These are phyloP conservation scores for Aspergillus sp. DNA, from an alignment of 2,329 filamentous ascomycete genomes.

Conservation along the genomic window DNA sequence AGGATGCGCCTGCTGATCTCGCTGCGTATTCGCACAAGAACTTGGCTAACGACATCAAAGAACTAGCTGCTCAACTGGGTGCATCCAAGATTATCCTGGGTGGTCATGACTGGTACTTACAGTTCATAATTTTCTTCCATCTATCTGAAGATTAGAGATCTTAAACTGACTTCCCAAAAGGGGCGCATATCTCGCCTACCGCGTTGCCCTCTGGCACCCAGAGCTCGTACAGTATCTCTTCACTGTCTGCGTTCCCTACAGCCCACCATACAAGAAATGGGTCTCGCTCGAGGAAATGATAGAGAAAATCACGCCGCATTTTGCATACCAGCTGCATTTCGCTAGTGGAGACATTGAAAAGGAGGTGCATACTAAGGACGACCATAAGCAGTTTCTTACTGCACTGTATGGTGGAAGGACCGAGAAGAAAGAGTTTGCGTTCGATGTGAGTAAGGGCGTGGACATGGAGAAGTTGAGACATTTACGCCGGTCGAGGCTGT, in stretches of 20 bases:
- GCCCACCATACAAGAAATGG: conserved; percentile 54
- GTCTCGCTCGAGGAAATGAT: conserved; percentile 62
- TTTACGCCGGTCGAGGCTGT: conserved; percentile 57
- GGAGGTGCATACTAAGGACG: conserved; percentile 56
- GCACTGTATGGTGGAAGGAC: conserved; percentile 68
- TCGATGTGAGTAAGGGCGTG: conserved; percentile 63
- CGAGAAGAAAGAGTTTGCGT: conserved; percentile 55
- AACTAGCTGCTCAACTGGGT: conserved; percentile 62
- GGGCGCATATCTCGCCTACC: conserved; percentile 78
- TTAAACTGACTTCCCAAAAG: conserved; percentile 26
- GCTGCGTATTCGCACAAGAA: conserved; percentile 69
- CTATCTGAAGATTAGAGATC: neutral
- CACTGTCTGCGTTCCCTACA: conserved; percentile 76
- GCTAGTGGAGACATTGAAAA: conserved; percentile 65
- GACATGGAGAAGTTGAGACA: conserved; percentile 62
- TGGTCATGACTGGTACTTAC: conserved; percentile 75
- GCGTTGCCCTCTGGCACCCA: conserved; percentile 71
- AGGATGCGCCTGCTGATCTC: conserved; percentile 61
- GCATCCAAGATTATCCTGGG: conserved; percentile 70
- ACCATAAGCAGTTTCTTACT: conserved; percentile 69
- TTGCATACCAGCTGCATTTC: conserved; percentile 83
- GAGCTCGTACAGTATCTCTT: conserved; percentile 73
- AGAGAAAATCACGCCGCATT: conserved; percentile 61
- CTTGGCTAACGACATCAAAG: conserved; percentile 71
- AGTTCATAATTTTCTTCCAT: neutral